Base-by-base conservation (phyloP, 129 eudicot genomes). In the Escallonia herrerae region DNA sequence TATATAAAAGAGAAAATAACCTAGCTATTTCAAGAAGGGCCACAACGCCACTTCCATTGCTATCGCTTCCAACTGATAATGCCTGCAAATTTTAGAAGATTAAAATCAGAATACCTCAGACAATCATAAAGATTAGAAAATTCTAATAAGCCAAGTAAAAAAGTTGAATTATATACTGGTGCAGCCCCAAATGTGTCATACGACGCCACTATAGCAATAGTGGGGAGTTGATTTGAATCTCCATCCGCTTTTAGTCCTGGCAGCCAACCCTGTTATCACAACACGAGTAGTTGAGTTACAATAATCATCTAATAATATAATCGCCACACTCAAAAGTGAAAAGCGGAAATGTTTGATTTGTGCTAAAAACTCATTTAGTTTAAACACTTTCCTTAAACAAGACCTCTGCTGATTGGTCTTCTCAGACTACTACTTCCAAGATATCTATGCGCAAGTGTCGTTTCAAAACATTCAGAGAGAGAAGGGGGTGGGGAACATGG, bases 151-250 rank as follows among this genome's bases (percentile, higher is more conserved):
- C 33, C 45, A 53, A 63, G 56, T 39, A 39, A 52, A 53, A 40
- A 37, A 58, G 40, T 44, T 22, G 39, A 45, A 77, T 51, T 63
- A 82, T 66, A 69, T 83, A 94, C 99, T 22, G 99, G 97, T 71
- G 97, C 99, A 71, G 99, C 97, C 62, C 97, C 99, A 62, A 94
- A 89, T 22, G 99, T 94, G 68, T 94, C 99, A 76, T 94, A 94
- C 61, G 99, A 86, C 62, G 99, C 99, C 74, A 94, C 99, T 54
- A 94, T 74, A 68, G 97, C 99, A 71, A 94, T 94, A 53, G 99
- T 94, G 49, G 96, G 99, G 48, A 94, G 91, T 78, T 89, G 99
- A 73, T 62, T 84, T 37, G 90, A 81, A 68, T 89, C 97, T 56
- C 95, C 97, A 5, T 89, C 97, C 54, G 79, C 82, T 81, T 80